Conservation (phyloP, 257 asterid species). For the Plantago major region DNA sequence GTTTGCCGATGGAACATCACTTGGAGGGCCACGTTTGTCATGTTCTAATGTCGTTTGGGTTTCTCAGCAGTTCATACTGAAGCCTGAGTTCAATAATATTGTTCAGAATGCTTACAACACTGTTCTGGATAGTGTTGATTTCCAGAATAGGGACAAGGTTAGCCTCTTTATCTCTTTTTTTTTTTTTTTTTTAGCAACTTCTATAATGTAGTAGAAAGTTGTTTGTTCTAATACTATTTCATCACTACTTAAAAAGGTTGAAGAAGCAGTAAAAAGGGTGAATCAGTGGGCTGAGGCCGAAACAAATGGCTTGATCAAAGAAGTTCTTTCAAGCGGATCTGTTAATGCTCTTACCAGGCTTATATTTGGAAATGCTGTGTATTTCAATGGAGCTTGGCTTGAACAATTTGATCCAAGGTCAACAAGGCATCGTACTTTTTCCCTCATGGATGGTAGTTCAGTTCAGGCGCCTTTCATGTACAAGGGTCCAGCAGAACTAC, state of each 20-base stretch:
- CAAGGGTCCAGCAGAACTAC: not conserved
- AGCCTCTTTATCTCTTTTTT: not conserved
- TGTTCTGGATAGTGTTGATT: conserved; percentile 36
- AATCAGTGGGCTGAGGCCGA: conserved; percentile 43
- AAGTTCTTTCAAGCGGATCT: conserved; percentile 34
- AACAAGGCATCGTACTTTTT: conserved; percentile 30
- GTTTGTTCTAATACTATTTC: no score
- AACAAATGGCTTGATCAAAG: conserved; percentile 47
- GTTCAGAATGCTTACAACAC: conserved; percentile 41
- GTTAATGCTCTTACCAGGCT: conserved; percentile 40
- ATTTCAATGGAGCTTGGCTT: conserved; percentile 48
- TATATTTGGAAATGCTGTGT: conserved; percentile 41
- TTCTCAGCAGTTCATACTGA: conserved; percentile 34
- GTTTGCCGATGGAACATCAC: conserved; percentile 39
- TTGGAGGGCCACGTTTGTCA: conserved; percentile 40
- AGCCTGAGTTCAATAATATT: conserved; percentile 32
- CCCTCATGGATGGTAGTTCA: conserved; percentile 33
- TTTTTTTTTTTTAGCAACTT: not conserved
- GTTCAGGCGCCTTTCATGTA: conserved; percentile 44
- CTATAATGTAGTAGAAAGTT: not conserved
- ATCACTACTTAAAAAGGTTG: conserved; percentile 24
- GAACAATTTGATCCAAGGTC: conserved; percentile 35
- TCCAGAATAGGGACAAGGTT: conserved; percentile 30
- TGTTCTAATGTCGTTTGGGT: conserved; percentile 53
- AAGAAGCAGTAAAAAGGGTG: conserved; percentile 30